phyloP scores from a whole-genome alignment of 768 basidiomycete species.

The Fomitopsis serialis region DNA sequence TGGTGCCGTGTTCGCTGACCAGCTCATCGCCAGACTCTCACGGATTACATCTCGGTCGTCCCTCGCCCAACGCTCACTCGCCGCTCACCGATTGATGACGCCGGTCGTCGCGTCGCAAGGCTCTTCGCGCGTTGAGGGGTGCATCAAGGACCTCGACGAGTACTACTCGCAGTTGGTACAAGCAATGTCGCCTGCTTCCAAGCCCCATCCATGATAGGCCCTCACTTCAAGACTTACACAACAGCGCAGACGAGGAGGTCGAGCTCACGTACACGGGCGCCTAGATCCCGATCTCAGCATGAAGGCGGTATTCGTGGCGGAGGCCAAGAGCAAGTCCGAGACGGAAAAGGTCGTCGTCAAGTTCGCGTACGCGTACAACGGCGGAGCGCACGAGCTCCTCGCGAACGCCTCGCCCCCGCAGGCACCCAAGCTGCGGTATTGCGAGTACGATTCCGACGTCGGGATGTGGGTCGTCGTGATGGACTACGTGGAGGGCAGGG shows the following conservation, averaged over 20 bases:
- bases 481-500: too few relatives aligned
- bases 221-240: slow-evolving; percentile 1
- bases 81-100: background rate
- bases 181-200: background rate
- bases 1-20: slow-evolving; percentile 17
- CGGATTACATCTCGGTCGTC: slow-evolving; percentile 10
- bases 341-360: background rate
- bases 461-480: too few relatives aligned
- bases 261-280: slow-evolving; percentile 3
- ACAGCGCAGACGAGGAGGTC: background rate
- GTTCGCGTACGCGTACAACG: slow-evolving; percentile 3
- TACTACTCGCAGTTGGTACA: background rate
- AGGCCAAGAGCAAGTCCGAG: background rate
- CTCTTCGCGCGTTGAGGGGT: slow-evolving; percentile 4
- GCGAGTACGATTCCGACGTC: too few relatives aligned
- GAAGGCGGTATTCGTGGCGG: background rate
- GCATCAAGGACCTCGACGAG: slow-evolving; percentile 5
- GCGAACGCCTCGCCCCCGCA: background rate
- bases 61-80: slow-evolving; percentile 1
- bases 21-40: slow-evolving; percentile 13
- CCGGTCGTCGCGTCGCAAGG: slow-evolving; percentile 3
- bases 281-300: too few relatives aligned
- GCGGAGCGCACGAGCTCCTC: background rate
- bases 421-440: too few relatives aligned
- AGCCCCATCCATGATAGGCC: slow-evolving; percentile 1